Base-by-base conservation (phyloP, 805 yeast genomes). In the Clavispora santaluciae region DNA sequence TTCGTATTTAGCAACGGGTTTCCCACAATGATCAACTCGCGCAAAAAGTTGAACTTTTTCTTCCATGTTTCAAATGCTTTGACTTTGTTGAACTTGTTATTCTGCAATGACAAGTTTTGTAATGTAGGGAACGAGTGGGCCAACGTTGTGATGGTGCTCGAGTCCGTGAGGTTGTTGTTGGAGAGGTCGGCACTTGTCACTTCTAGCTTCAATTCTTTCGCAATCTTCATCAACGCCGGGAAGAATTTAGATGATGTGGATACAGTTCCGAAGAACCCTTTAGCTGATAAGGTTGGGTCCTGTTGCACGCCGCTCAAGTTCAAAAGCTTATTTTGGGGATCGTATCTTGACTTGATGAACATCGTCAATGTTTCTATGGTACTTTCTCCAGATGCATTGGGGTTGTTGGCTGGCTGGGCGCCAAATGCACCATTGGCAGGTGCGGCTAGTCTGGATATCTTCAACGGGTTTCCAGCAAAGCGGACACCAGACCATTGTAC, bases 191-290 rank as follows among this genome's bases (percentile, higher is more conserved):
- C 77, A 42, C 88, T 81, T 22, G 81, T 83, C 4, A 89, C 83
- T 21, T 76, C 79, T n/a, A 69, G 46, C 41, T 68, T 68, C 39
- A 63, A 47, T 39, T 77, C 76, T 3, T 68, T 63, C 1, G 95
- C 95, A 7, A 91, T 63, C 57, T 83, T 86, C 84, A 91, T 78
- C 49, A 93, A 64, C 1, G 98, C 98, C 9, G 88, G 84, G 60
- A 91, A 88, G 75, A 89, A 82, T 61, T 91, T 93, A 11, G 90
- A 74, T 24, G 82, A 74, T 1, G 86, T 79, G 9, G 79, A 62
- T 12, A 75, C 66, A 4, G 80, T 65, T 12, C 77, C 74, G 46
- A 89, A 80, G 39, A 87, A 68, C 0, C 95, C 95, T 45, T 73
- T 73, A 15, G 72, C 64, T 10, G 61, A 64, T 30, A 91, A 67